phyloP scores from a whole-genome alignment of 768 basidiomycete genomes.

The Tephrocybe sp. region DNA sequence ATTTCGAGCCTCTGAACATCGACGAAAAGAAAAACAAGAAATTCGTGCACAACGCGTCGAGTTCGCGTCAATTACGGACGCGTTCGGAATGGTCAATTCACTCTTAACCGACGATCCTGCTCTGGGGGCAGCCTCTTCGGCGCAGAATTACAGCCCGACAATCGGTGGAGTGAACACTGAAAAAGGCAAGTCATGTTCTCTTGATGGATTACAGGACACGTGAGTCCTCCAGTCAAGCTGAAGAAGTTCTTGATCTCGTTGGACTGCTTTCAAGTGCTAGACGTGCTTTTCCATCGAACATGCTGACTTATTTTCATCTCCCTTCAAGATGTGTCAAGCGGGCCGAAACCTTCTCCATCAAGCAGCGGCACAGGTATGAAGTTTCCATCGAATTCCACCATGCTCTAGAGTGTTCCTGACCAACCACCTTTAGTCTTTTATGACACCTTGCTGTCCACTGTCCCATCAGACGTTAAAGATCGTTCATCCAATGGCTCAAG shows the following conservation, averaged over 20 bases:
- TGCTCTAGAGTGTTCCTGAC: conserved; percentile 14
- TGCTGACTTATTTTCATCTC: not conserved
- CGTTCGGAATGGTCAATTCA: conserved; percentile 1
- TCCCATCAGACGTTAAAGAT: conserved; percentile 14
- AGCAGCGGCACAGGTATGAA: conserved; percentile 21
- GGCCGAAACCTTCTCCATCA: conserved; percentile 1
- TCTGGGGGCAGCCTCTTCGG: not conserved
- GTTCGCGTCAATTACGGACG: not conserved
- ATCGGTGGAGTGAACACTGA: not conserved
- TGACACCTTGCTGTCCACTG: conserved; percentile 22
- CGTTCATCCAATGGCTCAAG: conserved; percentile 13
- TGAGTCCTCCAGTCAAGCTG: not conserved
- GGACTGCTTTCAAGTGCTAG: not conserved
- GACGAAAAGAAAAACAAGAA: too few species aligned
- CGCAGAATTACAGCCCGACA: not conserved
- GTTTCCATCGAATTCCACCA: conserved; percentile 23
- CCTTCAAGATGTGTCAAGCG: not conserved
- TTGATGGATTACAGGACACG: conserved; percentile 2
- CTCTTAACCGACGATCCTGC: not conserved
- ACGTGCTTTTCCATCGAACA: not conserved
- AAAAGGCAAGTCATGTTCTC: conserved; percentile 12
- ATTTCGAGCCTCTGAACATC: too few species aligned
- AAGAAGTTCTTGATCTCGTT: not conserved
- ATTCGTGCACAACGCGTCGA: too few species aligned
- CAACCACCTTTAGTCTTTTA: conserved; percentile 22